phyloP scores from a whole-genome alignment of 176 grass and related monocot species.

The Microstegium vimineum region DNA sequence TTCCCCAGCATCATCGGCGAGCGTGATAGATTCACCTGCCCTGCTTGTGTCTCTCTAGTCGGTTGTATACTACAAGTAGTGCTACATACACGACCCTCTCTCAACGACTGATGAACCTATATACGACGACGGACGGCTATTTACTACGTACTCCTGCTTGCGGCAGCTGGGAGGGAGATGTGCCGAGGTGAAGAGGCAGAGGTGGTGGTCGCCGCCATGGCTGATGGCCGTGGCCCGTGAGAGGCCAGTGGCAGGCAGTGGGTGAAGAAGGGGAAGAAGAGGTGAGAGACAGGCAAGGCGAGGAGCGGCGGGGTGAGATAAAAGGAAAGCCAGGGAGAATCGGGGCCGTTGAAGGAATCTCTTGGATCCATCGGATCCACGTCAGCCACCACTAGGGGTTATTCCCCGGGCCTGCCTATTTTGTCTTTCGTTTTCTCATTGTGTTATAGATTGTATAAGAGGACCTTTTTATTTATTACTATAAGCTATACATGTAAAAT shows the following conservation, averaged over 20 bases:
- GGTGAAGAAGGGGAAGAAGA: not conserved
- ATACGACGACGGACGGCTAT: too few species aligned
- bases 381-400: not conserved
- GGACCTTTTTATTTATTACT: too few species aligned
- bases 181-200: not conserved
- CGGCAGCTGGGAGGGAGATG: not conserved
- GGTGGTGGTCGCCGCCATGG: not conserved
- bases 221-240: not conserved
- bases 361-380: slow-evolving; percentile 21
- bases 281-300: not conserved
- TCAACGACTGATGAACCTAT: not conserved
- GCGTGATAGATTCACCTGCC: not conserved
- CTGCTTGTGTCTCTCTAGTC: not conserved
- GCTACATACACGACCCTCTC: too few species aligned
- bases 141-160: not conserved
- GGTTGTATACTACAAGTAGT: not conserved
- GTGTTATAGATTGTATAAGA: not conserved
- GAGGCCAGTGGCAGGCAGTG: not conserved
- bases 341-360: slow-evolving; percentile 48
- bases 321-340: slow-evolving; percentile 47
- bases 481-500: too few species aligned
- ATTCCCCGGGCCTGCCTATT: not conserved
- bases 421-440: not conserved
- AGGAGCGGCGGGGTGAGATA: slow-evolving; percentile 27
- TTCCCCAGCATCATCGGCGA: slow-evolving; percentile 68